phyloP scores from a whole-genome alignment of 2,329 filamentous ascomycete species.

The Paecilomyces sp. region DNA sequence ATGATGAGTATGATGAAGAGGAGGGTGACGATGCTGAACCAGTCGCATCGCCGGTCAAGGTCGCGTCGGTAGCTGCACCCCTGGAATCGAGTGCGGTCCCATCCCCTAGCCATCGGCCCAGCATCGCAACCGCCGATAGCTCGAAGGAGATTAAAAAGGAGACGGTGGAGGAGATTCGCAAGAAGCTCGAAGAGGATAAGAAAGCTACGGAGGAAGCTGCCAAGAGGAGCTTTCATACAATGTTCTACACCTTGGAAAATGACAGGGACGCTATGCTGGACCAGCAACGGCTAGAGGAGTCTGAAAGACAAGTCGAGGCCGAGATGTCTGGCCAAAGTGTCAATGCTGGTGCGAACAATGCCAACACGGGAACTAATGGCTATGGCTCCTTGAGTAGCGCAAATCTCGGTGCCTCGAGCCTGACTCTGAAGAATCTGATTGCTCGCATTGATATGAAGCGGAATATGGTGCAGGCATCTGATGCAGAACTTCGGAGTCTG shows the following conservation, averaged over 20 bases:
- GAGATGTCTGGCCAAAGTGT: conserved; percentile 67
- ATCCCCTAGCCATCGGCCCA: conserved; percentile 62
- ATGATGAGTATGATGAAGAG: conserved; percentile 60
- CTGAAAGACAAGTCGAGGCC: conserved; percentile 90
- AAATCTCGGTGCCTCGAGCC: conserved; percentile 89
- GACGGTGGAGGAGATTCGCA: conserved; percentile 79
- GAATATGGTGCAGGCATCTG: conserved; percentile 80
- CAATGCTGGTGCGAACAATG: conserved; percentile 48
- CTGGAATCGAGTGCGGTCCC: conserved; percentile 56
- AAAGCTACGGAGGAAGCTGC: conserved; percentile 85
- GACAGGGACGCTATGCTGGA: conserved; percentile 95
- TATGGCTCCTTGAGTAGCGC: conserved; percentile 88
- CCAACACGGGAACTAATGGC: conserved; percentile 52
- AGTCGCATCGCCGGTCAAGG: conserved; percentile 43
- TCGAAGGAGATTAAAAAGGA: conserved; percentile 52
- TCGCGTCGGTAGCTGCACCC: conserved; percentile 42
- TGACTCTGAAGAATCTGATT: conserved; percentile 95
- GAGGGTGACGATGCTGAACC: conserved; percentile 48
- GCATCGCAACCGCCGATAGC: conserved; percentile 56
- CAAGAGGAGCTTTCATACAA: conserved; percentile 81
- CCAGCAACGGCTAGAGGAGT: conserved; percentile 92
- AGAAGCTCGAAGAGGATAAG: conserved; percentile 86
- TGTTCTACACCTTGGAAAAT: conserved; percentile 93
- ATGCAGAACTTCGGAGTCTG: conserved; percentile 81
- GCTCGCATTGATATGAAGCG: conserved; percentile 91